Percentiles rank a stretch among this genome's conserved stretches.
These are phyloP conservation scores for Rhizodiscina lignyota DNA, from an alignment of 495 filamentous ascomycete species.

Conservation along the genomic window DNA sequence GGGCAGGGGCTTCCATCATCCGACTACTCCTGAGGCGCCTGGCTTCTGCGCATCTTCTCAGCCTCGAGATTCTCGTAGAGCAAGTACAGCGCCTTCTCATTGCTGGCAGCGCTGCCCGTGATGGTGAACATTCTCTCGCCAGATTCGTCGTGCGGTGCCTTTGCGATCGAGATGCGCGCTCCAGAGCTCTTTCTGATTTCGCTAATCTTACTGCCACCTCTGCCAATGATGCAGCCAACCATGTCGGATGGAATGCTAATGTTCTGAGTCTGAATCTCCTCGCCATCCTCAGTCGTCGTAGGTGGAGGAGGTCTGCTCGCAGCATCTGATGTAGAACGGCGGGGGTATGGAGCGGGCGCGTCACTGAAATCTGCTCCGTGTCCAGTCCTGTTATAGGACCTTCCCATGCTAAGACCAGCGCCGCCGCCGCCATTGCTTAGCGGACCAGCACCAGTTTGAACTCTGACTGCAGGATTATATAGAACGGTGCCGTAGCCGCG, in stretches of 20 bases:
- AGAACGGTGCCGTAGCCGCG: constrained; percentile 90
- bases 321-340: constrained; percentile 58
- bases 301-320: constrained; percentile 53
- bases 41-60: constrained; percentile 90
- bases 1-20: too few species aligned
- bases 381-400: constrained; percentile 79
- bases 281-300: constrained; percentile 83
- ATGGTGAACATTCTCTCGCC: constrained; percentile 99
- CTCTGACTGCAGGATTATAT: constrained; percentile 89
- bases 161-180: constrained; percentile 94
- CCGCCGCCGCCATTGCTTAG: constrained; percentile 27
- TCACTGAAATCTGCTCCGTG: constrained; percentile 98
- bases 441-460: constrained; percentile 41
- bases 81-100: constrained; percentile 89
- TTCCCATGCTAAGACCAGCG: constrained; percentile 31
- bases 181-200: constrained; percentile 94
- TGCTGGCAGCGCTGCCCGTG: constrained; percentile 78
- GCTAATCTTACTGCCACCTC: constrained; percentile 86
- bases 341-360: constrained; percentile 38
- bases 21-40: too few species aligned
- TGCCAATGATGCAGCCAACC: constrained; percentile 98
- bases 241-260: constrained; percentile 98
- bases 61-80: constrained; percentile 98
- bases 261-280: constrained; percentile 96
- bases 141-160: constrained; percentile 91